Evolutionary conservation across 2,329 filamentous ascomycete species (phyloP), one percentile per base, ranked within the genome.

Genomic region (Cladosporium sp.): DNA sequence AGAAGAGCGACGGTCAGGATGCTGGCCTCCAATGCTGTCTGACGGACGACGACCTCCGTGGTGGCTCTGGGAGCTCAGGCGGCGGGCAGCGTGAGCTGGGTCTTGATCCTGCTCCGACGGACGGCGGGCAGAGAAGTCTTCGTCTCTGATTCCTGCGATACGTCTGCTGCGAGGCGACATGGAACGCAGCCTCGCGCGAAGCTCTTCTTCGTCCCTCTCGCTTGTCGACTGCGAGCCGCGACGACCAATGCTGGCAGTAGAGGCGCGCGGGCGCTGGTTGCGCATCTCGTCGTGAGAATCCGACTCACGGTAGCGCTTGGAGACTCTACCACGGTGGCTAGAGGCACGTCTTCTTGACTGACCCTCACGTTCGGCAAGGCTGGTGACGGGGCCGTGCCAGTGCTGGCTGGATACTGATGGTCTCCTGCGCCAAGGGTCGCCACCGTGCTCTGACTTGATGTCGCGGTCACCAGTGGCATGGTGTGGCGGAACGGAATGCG

Each of bases 151-250:
- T 18, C 56, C 56, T 28, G 32, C 56, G 14, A 58, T 26, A 21
- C 21, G 56, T 28, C 56, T 58, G 34, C 56, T 43, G 56, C 56
- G 56, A 26, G 56, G 56, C 5, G 56, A 58, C 56, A 58, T 39
- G 13, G 30, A 36, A 13, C 18, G 13, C 2, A 58, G 56, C 21
- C 56, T n/a, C 23, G 32, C 34, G 34, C 56, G 56, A 16, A 28
- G 32, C 32, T 43, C 32, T 26, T 26, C 32, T 39, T 58, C 56
- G 30, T 26, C 26, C 32, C 21, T 25, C 10, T 30, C 28, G 32
- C 34, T 58, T 10, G 32, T 13, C 5, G 56, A 58, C 10, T 34
- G 56, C n/a, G 56, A 34, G n/a, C 56, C 32, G 2, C 26, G 56
- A 18, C 23, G 32, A n/a, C 32, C 26, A n/a, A 26, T 14, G 34